phyloP scores from a whole-genome alignment of 768 basidiomycete species.

The Auriscalpium vulgare region DNA sequence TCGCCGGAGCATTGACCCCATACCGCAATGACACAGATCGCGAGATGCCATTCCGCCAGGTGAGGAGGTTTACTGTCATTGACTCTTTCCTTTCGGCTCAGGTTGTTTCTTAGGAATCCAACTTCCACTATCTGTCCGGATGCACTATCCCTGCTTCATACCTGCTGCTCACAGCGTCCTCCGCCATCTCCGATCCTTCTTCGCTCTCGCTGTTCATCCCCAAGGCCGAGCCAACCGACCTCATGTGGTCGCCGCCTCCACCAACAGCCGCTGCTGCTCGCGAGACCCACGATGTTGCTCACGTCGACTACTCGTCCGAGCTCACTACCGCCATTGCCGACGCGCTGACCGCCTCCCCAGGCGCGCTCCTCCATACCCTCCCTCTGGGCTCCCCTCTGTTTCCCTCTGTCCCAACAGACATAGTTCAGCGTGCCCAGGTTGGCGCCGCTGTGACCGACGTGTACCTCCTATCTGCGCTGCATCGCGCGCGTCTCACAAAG shows the following conservation, averaged over 20 bases:
- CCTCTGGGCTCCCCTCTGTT: slow-evolving; percentile 45
- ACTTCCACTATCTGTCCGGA: slow-evolving; percentile 84
- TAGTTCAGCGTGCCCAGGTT: slow-evolving; percentile 29
- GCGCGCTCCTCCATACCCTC: slow-evolving; percentile 58
- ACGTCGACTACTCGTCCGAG: slow-evolving; percentile 39
- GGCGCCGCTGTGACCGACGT: slow-evolving; percentile 39
- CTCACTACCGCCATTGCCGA: slow-evolving; percentile 41
- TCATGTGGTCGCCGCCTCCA: slow-evolving; percentile 88
- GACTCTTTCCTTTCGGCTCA: neutral
- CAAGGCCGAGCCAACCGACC: slow-evolving; percentile 56
- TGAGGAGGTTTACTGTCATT: slow-evolving; percentile 20
- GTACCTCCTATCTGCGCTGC: slow-evolving; percentile 73
- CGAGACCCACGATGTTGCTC: slow-evolving; percentile 50
- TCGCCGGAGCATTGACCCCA: slow-evolving; percentile 54
- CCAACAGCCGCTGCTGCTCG: slow-evolving; percentile 54
- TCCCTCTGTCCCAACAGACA: slow-evolving; percentile 39
- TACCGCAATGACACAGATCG: slow-evolving; percentile 83
- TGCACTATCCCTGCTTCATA: slow-evolving; percentile 67
- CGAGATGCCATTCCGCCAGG: slow-evolving; percentile 60
- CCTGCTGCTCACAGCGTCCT: slow-evolving; percentile 51
- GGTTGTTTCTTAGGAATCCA: slow-evolving; percentile 48
- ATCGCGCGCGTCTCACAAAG: slow-evolving; percentile 74
- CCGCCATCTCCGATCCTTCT: slow-evolving; percentile 33
- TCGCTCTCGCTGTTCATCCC: slow-evolving; percentile 72
- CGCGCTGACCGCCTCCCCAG: slow-evolving; percentile 39